Percentiles rank a stretch among this genome's conserved stretches.
Evolutionary conservation across 148 eudicot genomes (phyloP).

Genomic region (Limonium bicolor): DNA sequence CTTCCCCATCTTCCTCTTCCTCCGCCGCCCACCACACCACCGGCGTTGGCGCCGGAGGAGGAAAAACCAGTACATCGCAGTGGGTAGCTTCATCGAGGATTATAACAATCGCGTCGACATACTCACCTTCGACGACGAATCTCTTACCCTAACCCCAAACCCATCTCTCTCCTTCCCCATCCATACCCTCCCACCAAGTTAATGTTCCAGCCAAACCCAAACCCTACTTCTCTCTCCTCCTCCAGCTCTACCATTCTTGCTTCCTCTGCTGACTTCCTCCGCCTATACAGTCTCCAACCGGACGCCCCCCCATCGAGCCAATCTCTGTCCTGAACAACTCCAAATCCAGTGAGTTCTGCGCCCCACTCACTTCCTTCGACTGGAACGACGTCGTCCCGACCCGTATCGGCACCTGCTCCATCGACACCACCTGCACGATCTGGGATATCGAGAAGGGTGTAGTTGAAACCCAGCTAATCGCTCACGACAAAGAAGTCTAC

Average conservation of each 20-base stretch:
- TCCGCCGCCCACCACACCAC: constrained; percentile 14
- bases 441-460: constrained; percentile 85
- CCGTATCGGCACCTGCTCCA: constrained; percentile 68
- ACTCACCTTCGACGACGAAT: constrained; percentile 42
- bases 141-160: constrained; percentile 34
- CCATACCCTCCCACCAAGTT: constrained; percentile 89
- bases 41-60: constrained; percentile 9
- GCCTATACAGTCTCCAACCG: constrained; percentile 35
- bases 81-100: constrained; percentile 80
- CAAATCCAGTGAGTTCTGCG: constrained; percentile 72
- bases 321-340: constrained; percentile 53
- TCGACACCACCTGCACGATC: constrained; percentile 86
- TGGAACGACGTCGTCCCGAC: constrained; percentile 82
- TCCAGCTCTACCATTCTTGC: too few species aligned
- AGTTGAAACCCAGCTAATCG: constrained; percentile 84
- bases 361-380: constrained; percentile 80
- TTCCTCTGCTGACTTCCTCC: constrained; percentile 63
- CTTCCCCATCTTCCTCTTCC: too few species aligned
- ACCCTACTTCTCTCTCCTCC: constrained; percentile 19
- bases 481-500: constrained; percentile 92
- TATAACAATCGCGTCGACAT: constrained; percentile 61
- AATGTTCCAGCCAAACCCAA: constrained; percentile 52
- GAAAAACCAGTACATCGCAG: constrained; percentile 50
- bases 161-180: constrained; percentile 65
- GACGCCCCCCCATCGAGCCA: constrained; percentile 20